Evolutionary conservation across 148 eudicot species (phyloP), one percentile per base, ranked within the genome.

Genomic region (Amaranthus palmeri): DNA sequence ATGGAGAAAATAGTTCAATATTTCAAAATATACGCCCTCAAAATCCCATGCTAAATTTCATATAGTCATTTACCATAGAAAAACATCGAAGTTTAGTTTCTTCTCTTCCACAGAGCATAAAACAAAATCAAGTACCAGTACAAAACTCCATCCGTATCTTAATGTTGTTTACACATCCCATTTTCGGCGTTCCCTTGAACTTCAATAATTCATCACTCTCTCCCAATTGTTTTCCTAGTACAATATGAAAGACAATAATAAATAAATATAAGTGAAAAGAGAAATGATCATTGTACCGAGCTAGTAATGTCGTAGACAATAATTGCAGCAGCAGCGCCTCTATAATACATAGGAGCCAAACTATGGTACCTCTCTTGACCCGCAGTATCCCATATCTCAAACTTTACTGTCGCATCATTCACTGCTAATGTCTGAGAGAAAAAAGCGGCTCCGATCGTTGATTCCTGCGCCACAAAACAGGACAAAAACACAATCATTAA

Each of bases 371-470:
- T 88, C 79, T 91, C 98, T 75, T 91, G 97, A 0, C 97, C 97
- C 67, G 97, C 98, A 18, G 96, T 91, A 73, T 95, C 98, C 97
- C 98, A 91, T 70, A 95, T 91, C 95, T 93, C 98, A 68, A 93
- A 91, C 71, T 93, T 93, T 68, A 93, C 97, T 2, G 98, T 89
- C 15, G 86, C 87, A 15, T 89, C 96, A 65, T 89, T 88, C 71
- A 89, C 97, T 10, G 98, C 88, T 64, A 93, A 73, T n/a, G 98
- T 89, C 74, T 91, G 97, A 10, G 98, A 93, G 78, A 93, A 93
- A 82, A 93, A 93, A 40, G 98, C 98, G 0, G 98, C 98, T 74
- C 98, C 98, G 61, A 93, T 93, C 71, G 98, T 93, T 69, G 98
- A 93, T 82, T 93, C 98, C 98, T 93, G 46, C 57, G 49, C n/a